A percentile compares a stretch with the other conserved stretches of the same genome.
phyloP scores from a whole-genome alignment of 2,329 filamentous ascomycete species.

The Falciphora oryzae region DNA sequence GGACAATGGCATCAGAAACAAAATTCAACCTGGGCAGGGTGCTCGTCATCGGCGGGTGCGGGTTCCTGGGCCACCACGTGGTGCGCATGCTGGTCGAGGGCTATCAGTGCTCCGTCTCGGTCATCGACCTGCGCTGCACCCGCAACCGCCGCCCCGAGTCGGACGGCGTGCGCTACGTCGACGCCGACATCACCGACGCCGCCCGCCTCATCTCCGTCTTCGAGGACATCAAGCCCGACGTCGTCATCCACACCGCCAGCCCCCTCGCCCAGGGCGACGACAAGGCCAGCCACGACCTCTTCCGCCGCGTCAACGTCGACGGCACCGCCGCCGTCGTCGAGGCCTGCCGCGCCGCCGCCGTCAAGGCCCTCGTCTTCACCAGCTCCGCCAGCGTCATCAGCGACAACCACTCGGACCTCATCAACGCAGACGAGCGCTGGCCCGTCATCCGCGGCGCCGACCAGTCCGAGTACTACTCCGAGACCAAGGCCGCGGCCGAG shows the following conservation, averaged over 20 bases:
- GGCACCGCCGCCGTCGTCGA: conserved; percentile 75
- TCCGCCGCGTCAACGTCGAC: conserved; percentile 80
- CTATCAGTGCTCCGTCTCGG: conserved; percentile 54
- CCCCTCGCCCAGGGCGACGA: conserved; percentile 52
- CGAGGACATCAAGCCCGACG: conserved; percentile 61
- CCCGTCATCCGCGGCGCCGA: conserved; percentile 66
- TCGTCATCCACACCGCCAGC: conserved; percentile 88
- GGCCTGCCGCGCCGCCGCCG: conserved; percentile 62
- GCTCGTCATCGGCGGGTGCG: conserved; percentile 76
- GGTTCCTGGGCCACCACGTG: conserved; percentile 79
- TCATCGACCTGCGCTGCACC: conserved; percentile 66
- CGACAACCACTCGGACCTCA: conserved; percentile 72
- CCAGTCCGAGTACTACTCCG: conserved; percentile 78
- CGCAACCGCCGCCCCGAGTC: conserved; percentile 58
- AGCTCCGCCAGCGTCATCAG: conserved; percentile 82
- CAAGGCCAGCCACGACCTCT: conserved; percentile 52
- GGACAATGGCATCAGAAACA: conserved; percentile 20
- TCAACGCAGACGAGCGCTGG: conserved; percentile 80
- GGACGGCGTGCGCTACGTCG: conserved; percentile 59
- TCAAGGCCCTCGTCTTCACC: conserved; percentile 84
- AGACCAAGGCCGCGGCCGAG: conserved; percentile 87
- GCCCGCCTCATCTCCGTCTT: conserved; percentile 59
- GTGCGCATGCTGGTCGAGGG: conserved; percentile 65
- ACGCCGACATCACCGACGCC: conserved; percentile 70
- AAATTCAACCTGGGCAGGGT: conserved; percentile 57